Evolutionary conservation across 805 yeast genomes (phyloP).

Genomic region (Wickerhamomyces rabaulensis): DNA sequence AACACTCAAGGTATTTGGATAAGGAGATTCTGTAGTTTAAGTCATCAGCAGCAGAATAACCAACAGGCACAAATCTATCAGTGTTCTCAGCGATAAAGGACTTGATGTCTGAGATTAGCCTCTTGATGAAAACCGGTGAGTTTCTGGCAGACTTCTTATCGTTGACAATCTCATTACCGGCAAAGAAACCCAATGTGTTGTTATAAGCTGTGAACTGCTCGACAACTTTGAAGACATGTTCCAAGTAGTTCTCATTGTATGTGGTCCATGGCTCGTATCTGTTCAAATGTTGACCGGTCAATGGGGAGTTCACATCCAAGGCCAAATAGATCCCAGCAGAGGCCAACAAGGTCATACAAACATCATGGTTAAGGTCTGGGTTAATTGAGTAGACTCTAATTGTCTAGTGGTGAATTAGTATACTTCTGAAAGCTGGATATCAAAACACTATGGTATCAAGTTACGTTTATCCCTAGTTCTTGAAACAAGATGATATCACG

Average conservation of each 20-base stretch:
- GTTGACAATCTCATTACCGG: slow-evolving; percentile 88
- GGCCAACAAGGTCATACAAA: slow-evolving; percentile 88
- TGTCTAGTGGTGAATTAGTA: slow-evolving; percentile 53
- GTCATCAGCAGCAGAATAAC: slow-evolving; percentile 97
- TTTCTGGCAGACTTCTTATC: slow-evolving; percentile 62
- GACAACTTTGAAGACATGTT: slow-evolving; percentile 72
- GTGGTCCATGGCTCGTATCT: slow-evolving; percentile 94
- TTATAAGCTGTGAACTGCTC: slow-evolving; percentile 80
- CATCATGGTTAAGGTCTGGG: slow-evolving; percentile 76
- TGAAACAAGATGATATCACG: slow-evolving; percentile 81
- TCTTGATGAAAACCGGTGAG: slow-evolving; percentile 76
- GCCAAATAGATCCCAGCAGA: slow-evolving; percentile 89
- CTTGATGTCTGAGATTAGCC: slow-evolving; percentile 77
- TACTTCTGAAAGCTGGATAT: not conserved
- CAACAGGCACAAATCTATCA: slow-evolving; percentile 75
- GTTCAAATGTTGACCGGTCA: slow-evolving; percentile 71
- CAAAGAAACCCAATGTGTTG: slow-evolving; percentile 86
- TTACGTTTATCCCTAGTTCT: slow-evolving; percentile 69
- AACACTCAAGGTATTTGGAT: slow-evolving; percentile 77
- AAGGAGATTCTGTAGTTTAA: slow-evolving; percentile 68
- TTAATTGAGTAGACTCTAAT: slow-evolving; percentile 84
- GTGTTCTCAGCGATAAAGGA: slow-evolving; percentile 53
- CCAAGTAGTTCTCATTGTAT: slow-evolving; percentile 63
- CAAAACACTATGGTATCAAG: not conserved
- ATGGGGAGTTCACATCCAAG: slow-evolving; percentile 87